Conservation (phyloP, 805 yeast genomes). For the Kodamaea restingae region DNA sequence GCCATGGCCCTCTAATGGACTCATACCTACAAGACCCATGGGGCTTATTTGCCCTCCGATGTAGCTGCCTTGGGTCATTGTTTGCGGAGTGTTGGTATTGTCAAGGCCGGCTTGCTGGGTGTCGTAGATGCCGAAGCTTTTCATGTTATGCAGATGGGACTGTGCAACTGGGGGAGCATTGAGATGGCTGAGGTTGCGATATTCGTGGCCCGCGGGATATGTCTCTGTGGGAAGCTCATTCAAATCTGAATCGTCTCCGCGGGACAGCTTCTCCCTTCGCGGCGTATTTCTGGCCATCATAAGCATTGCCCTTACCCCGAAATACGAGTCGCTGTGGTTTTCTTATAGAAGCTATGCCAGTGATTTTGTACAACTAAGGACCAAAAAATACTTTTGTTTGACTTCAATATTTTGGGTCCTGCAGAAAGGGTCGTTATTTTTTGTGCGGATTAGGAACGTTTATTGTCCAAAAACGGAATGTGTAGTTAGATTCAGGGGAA, state of each 20-base stretch:
- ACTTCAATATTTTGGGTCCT: conserved; percentile 1
- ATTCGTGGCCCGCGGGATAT: not conserved
- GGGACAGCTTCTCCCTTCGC: conserved; percentile 3
- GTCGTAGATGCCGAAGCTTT: no score
- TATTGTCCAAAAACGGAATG: conserved; percentile 2
- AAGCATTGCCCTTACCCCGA: conserved; percentile 3
- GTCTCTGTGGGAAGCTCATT: not conserved
- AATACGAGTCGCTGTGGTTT: not conserved
- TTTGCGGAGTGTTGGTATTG: no score
- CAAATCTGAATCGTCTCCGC: conserved; percentile 1
- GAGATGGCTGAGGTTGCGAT: not conserved
- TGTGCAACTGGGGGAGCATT: not conserved
- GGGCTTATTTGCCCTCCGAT: not conserved
- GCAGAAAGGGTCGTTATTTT: conserved; percentile 1
- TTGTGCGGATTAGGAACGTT: not conserved
- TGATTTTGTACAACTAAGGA: not conserved
- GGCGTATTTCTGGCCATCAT: conserved; percentile 3
- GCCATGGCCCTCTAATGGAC: no score
- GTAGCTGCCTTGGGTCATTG: not conserved
- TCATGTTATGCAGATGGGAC: not conserved
- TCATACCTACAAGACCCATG: not conserved
- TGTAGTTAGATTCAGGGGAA: conserved; percentile 1
- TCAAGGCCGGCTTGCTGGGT: no score
- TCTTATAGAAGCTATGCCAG: not conserved
- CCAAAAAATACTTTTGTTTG: conserved; percentile 1